Percentiles rank a stretch among this genome's conserved stretches.
Conservation (phyloP, 1,284 basidiomycete genomes). For the Ustilago xerochloae region DNA sequence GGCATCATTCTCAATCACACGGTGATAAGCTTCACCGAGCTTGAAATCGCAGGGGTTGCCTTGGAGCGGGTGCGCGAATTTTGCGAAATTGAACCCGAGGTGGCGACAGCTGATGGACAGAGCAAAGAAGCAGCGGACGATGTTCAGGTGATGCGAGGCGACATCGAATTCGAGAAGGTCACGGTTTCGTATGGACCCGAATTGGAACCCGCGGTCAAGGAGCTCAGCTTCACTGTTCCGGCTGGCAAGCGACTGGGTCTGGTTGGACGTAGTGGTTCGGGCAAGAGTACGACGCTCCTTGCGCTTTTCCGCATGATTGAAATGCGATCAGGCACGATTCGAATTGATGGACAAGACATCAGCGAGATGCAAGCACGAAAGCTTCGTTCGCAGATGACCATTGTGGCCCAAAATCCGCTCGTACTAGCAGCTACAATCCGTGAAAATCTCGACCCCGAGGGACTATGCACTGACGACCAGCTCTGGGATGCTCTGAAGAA, state of each 20-base stretch:
- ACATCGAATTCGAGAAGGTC: slow-evolving; percentile 43
- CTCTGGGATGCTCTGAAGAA: slow-evolving; percentile 62
- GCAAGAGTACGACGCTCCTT: slow-evolving; percentile 57
- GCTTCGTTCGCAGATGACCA: slow-evolving; percentile 48
- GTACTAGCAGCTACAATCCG: slow-evolving; percentile 60
- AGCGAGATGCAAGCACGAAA: slow-evolving; percentile 14
- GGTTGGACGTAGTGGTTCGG: slow-evolving; percentile 50
- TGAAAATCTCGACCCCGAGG: slow-evolving; percentile 61
- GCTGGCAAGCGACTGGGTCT: slow-evolving; percentile 51
- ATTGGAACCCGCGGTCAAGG: slow-evolving; percentile 47
- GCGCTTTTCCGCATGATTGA: slow-evolving; percentile 58
- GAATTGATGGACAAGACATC: slow-evolving; percentile 45
- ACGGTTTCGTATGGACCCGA: slow-evolving; percentile 42
- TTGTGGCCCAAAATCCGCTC: slow-evolving; percentile 63
- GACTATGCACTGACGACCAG: slow-evolving; percentile 49
- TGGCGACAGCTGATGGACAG: background rate
- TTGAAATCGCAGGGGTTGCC: slow-evolving; percentile 68
- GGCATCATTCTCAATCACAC: slow-evolving; percentile 39
- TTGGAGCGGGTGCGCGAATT: slow-evolving; percentile 67
- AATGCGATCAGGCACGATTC: slow-evolving; percentile 43
- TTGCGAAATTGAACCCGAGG: slow-evolving; percentile 50
- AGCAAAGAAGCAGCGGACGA: slow-evolving; percentile 5
- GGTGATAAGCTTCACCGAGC: slow-evolving; percentile 61
- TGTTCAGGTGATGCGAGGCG: slow-evolving; percentile 14
- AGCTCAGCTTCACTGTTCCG: slow-evolving; percentile 37